Base-by-base conservation (phyloP, 352 stramenopile genomes). In the Globisporangium nagaii region DNA sequence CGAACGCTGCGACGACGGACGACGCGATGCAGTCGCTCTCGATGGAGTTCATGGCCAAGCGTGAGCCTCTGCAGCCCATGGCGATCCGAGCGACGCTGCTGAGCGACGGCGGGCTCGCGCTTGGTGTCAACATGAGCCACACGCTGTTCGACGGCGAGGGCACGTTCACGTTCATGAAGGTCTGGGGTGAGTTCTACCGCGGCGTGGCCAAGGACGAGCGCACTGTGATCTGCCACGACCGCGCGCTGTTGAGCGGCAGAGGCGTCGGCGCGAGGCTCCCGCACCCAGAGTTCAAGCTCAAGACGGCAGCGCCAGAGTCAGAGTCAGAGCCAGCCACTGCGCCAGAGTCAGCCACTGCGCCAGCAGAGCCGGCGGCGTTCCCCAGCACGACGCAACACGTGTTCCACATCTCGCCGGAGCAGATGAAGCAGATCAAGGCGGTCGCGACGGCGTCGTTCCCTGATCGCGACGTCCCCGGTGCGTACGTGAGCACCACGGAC, bases 121-220 rank as follows among this genome's bases (percentile, higher is more conserved):
- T 88, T 45, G 78, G 73, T 0, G 22, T 84, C 20, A 61, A 81
- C 49, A 46, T 61, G 34, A 76, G 37, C 22, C 75, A 88, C 58
- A 63, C 43, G 3, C 45, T 88, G 28, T 58, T 86, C 13, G 77
- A 88, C 30, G 72, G 60, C 8, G 68, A 86, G 36, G 66, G 43
- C 1, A 60, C 79, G 47, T 83, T 86, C 61, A 86, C 68, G 9
- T 83, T 88, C 45, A 77, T 80, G 63, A 78, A 68, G 28, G 56
- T 67, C n/a, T 88, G 77, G 74, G 71, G 72, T 7, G 59, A 75
- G 54, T 69, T 78, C 56, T 86, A 83, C 56, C 71, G 66, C 34
- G 56, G 53, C 0, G 44, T 85, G 1, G 31, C 45, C 11, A 60
- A 67, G 22, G 22, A 60, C 2, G 43, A 73, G 10, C 60, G 68